A percentile compares a stretch with the other conserved stretches of the same genome.
These are phyloP conservation scores for Apiotrichum sp. DNA, from an alignment of 1,284 basidiomycete genomes.

Conservation along the genomic window DNA sequence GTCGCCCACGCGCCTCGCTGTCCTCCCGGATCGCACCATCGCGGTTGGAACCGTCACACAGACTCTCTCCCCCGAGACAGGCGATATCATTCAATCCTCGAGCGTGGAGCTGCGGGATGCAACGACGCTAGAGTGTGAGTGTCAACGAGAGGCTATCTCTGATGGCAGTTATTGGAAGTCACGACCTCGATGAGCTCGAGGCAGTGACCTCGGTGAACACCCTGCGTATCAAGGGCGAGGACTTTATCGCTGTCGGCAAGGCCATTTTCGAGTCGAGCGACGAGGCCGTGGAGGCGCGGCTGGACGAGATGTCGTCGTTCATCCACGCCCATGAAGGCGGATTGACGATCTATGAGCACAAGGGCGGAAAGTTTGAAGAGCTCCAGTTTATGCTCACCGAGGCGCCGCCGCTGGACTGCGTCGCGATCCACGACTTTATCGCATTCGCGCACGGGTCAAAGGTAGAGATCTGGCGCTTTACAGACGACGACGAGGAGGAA, in stretches of 20 bases:
- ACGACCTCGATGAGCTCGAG: conserved; percentile 24
- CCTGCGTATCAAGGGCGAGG: conserved; percentile 26
- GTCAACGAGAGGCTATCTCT: background rate
- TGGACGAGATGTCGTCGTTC: conserved; percentile 19
- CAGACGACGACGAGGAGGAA: too few species aligned
- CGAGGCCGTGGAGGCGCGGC: conserved; percentile 23
- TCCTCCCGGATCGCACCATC: conserved; percentile 56
- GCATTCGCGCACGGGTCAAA: conserved; percentile 68
- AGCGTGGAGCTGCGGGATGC: conserved; percentile 65
- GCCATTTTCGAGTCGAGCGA: conserved; percentile 31
- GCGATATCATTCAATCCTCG: conserved; percentile 52
- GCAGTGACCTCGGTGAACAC: conserved; percentile 27
- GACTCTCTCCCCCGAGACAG: conserved; percentile 55
- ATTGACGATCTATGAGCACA: conserved; percentile 29
- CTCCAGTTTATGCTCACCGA: too few species aligned
- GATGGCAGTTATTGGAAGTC: conserved; percentile 25
- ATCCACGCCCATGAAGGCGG: conserved; percentile 32
- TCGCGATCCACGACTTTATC: conserved; percentile 41
- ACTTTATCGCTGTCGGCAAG: conserved; percentile 42
- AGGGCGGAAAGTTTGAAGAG: too few species aligned
- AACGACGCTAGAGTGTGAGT: conserved; percentile 59
- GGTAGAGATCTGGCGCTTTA: too few species aligned
- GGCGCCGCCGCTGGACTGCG: conserved; percentile 8
- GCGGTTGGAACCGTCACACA: conserved; percentile 58
- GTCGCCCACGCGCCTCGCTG: conserved; percentile 59